Percentiles rank a stretch among this genome's conserved stretches.
phyloP scores from a whole-genome alignment of 495 filamentous ascomycete species.

The Paragyromitra xinjiangensis region DNA sequence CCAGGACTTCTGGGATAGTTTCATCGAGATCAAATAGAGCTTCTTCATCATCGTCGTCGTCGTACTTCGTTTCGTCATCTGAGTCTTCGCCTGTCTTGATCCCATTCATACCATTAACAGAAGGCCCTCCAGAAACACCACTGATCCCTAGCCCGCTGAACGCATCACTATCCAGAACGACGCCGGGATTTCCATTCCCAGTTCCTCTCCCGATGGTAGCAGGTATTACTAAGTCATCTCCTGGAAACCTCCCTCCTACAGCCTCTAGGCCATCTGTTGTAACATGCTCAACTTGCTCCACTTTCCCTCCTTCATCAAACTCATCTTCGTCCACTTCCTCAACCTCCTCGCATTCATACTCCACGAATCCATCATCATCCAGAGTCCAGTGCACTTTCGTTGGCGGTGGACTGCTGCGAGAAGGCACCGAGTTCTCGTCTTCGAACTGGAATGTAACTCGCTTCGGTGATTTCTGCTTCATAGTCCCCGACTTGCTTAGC shows the following conservation, averaged over 20 bases:
- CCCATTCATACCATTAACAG: slow-evolving; percentile 28
- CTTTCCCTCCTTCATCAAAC: slow-evolving; percentile 36
- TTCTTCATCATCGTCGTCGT: slow-evolving; percentile 55
- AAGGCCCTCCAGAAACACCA: slow-evolving; percentile 9
- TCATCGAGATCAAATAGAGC: slow-evolving; percentile 57
- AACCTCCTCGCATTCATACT: slow-evolving; percentile 38
- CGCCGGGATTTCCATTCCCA: slow-evolving; percentile 1
- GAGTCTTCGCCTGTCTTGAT: slow-evolving; percentile 10
- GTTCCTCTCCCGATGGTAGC: not conserved
- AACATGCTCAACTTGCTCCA: slow-evolving; percentile 47
- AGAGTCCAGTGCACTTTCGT: slow-evolving; percentile 52
- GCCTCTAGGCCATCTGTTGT: slow-evolving; percentile 7
- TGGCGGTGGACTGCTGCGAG: slow-evolving; percentile 56
- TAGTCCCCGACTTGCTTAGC: slow-evolving; percentile 36
- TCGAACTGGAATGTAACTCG: slow-evolving; percentile 58
- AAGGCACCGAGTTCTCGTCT: slow-evolving; percentile 56
- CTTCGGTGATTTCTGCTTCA: slow-evolving; percentile 57
- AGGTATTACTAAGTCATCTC: slow-evolving; percentile 42
- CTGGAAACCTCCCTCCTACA: slow-evolving; percentile 5
- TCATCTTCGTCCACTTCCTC: slow-evolving; percentile 32
- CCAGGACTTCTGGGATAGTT: slow-evolving; percentile 50
- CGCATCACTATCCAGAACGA: not conserved
- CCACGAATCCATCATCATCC: slow-evolving; percentile 39
- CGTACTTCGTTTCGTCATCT: slow-evolving; percentile 6
- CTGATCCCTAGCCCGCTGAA: slow-evolving; percentile 39